Percentiles rank a stretch among this genome's conserved stretches.
Evolutionary conservation across 345 rosid species (phyloP).

Genomic region (Psidium guajava): DNA sequence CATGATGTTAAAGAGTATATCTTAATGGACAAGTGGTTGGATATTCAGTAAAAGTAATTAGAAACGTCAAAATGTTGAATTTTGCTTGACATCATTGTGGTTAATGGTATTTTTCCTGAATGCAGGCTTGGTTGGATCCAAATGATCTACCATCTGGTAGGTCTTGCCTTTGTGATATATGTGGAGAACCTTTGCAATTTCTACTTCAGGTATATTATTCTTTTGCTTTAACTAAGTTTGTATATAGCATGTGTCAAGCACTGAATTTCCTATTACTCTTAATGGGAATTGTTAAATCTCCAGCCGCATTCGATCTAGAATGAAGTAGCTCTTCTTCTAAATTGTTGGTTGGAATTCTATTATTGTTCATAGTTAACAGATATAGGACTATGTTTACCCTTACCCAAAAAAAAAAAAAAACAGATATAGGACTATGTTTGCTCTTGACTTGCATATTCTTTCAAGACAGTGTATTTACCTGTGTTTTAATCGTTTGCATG

Average conservation of each 20-base stretch:
- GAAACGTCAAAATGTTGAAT: not conserved
- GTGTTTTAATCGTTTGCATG: not conserved
- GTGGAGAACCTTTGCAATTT: slow-evolving; percentile 80
- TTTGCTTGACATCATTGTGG: not conserved
- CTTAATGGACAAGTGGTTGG: not conserved
- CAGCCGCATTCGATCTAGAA: too few relatives aligned
- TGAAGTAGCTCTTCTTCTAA: too few relatives aligned
- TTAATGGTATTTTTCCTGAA: not conserved
- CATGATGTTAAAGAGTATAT: not conserved
- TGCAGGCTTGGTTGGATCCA: slow-evolving; percentile 90
- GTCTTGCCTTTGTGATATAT: slow-evolving; percentile 54
- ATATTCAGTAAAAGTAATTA: not conserved
- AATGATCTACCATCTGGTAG: slow-evolving; percentile 63
- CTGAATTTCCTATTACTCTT: not conserved
- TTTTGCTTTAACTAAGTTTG: not conserved
- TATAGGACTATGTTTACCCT: not conserved
- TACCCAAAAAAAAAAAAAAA: not conserved
- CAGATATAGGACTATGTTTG: not conserved
- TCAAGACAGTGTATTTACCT: not conserved
- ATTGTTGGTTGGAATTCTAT: not conserved
- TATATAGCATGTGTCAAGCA: not conserved
- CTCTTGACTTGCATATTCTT: not conserved
- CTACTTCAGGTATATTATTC: slow-evolving; percentile 55
- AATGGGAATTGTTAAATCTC: not conserved
- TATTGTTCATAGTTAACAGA: not conserved